Evolutionary conservation across 176 grass and related monocot species (phyloP).

Genomic region (Eragrostis nindensis): DNA sequence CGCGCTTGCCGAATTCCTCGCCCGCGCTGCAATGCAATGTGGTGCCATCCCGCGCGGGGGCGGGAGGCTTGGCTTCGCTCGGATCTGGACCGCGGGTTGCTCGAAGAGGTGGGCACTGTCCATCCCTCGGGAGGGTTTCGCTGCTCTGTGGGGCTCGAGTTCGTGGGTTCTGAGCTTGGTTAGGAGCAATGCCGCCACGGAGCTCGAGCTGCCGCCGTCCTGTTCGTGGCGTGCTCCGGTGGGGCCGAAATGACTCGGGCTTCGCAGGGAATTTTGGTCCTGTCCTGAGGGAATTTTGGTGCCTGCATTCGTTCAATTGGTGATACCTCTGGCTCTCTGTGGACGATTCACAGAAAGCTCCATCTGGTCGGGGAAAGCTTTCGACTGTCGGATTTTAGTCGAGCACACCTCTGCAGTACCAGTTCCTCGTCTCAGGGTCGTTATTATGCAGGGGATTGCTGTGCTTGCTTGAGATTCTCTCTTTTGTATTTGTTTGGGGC

Average conservation of each 20-base stretch:
- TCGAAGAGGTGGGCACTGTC: not conserved
- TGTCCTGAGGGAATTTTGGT: conserved; percentile 1
- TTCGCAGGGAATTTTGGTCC: conserved; percentile 11
- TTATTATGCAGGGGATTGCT: not conserved
- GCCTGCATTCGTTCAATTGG: not conserved
- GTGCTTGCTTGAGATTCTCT: conserved; percentile 12
- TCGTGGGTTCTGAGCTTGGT: not conserved
- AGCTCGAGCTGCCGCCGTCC: conserved; percentile 4
- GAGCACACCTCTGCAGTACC: not conserved
- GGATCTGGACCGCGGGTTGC: conserved; percentile 38
- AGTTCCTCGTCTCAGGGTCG: not conserved
- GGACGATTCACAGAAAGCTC: not conserved
- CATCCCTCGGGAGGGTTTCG: not conserved
- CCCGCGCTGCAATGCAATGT: conserved; percentile 21
- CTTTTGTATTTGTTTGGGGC: not conserved
- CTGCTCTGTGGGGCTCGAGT: not conserved
- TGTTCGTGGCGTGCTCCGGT: not conserved
- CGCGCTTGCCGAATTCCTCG: not conserved
- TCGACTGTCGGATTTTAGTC: conserved; percentile 3
- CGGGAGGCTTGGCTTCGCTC: not conserved
- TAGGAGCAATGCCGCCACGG: conserved; percentile 21
- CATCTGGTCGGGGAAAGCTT: conserved; percentile 11
- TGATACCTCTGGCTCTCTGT: not conserved
- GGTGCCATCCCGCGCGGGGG: not conserved
- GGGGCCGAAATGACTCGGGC: not conserved